Base-by-base conservation (phyloP, 2,329 filamentous ascomycete species). In the Ascochyta koolunga region DNA sequence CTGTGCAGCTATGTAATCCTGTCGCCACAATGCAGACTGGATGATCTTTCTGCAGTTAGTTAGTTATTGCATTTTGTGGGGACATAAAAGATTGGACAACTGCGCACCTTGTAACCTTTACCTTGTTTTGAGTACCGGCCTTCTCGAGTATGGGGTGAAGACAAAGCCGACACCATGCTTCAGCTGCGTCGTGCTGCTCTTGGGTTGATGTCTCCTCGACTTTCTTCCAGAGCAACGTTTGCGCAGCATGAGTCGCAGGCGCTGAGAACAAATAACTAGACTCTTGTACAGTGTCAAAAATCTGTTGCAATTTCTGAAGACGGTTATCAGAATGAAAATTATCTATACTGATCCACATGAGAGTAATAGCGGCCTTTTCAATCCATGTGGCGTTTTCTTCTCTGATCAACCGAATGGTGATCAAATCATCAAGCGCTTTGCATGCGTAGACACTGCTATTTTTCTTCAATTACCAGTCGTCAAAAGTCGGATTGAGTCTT, bases 211-310 rank as follows among this genome's bases (percentile, higher is more conserved):
- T 78, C 1, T 79, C 74, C 46, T 92, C 89, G n/a, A 90, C 79
- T 22, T 82, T 83, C 73, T 91, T 95, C 91, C 92, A 97, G 3
- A 96, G 76, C 3, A 96, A 73, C 29, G 85, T 89, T 62, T 90
- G 88, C 6, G 84, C 83, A 29, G 88, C 87, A 58, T 86, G 84
- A 11, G 89, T 85, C 5, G 86, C 86, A 58, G 84, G 81, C 4
- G 83, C 73, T 19, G 82, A 79, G 4, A 96, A 69, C 0, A 80
- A 69, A 1, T 75, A 73, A 5, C 76, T 72, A 4, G 82, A 73
- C 16, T 75, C 77, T 1, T 78, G 66, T 0, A 89, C 69, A 29
- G 51, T 72, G 40, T 82, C 77, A 35, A 85, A 73, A 2, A 78
- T 77, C 60, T 71, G 66, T 15, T 74, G 60, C 5, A 84, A 64